These are phyloP conservation scores for Mucuna pruriens DNA, from an alignment of 306 rosid species.

Conservation along the genomic window DNA sequence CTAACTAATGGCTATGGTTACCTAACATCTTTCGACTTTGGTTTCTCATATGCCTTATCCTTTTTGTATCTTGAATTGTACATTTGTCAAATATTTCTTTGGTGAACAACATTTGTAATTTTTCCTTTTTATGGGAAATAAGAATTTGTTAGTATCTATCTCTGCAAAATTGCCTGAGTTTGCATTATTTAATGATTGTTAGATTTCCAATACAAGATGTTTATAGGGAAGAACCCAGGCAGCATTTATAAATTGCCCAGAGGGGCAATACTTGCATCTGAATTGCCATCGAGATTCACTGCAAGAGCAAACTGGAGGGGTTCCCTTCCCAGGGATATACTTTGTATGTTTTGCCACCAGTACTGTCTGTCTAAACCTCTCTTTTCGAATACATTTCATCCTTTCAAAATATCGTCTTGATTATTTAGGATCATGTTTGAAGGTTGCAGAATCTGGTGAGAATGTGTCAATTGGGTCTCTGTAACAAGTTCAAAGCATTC, in stretches of 20 bases:
- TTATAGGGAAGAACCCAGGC: conserved; percentile 75
- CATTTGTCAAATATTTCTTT: conserved; percentile 4
- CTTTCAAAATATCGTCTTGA: no score
- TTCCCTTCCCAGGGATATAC: no score
- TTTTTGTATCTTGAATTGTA: conserved; percentile 28
- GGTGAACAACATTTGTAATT: conserved; percentile 11
- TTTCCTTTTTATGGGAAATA: neutral
- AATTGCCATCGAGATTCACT: conserved; percentile 70
- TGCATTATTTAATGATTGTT: conserved; percentile 40
- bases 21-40: neutral
- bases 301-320: no score
- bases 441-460: no score
- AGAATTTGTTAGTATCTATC: conserved; percentile 3
- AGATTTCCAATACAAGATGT: conserved; percentile 64
- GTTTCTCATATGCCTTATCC: neutral
- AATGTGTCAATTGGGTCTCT: no score
- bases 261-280: conserved; percentile 73
- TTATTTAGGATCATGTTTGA: no score
- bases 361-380: no score
- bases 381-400: no score
- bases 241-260: conserved; percentile 87
- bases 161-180: conserved; percentile 22
- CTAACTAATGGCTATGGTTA: no score
- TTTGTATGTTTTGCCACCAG: no score
- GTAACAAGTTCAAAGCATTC: no score